phyloP scores from a whole-genome alignment of 2,329 filamentous ascomycete species.

The Periconia macrospinosa region DNA sequence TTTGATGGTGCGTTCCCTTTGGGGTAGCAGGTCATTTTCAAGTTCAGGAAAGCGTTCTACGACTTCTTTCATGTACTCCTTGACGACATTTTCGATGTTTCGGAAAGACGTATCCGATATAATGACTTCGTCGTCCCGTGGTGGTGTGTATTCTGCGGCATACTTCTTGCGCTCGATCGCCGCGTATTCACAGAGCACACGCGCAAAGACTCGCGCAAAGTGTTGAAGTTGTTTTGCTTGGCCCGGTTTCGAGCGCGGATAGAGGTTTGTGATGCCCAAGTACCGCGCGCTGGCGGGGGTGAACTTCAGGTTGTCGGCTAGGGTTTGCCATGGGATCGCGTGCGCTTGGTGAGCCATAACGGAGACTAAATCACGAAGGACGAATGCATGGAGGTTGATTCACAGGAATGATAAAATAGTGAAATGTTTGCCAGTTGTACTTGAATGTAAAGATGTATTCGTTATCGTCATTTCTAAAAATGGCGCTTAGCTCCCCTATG shows the following conservation, averaged over 20 bases:
- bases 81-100: conserved; percentile 5
- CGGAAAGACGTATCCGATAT: conserved; percentile 6
- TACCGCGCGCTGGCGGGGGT: conserved; percentile 9
- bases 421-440: no score
- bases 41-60: not conserved
- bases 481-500: not conserved
- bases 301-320: conserved; percentile 16
- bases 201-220: conserved; percentile 12
- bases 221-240: conserved; percentile 14
- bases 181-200: conserved; percentile 5
- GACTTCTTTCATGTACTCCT: conserved; percentile 1
- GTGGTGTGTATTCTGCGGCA: conserved; percentile 2
- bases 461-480: not conserved
- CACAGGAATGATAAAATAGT: no score
- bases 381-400: no score
- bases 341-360: conserved; percentile 18
- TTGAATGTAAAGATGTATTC: not conserved
- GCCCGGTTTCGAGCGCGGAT: conserved; percentile 10
- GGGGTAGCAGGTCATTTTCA: not conserved
- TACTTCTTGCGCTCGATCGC: conserved; percentile 9
- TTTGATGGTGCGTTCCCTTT: not conserved
- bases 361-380: not conserved
- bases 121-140: conserved; percentile 8
- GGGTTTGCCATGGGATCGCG: conserved; percentile 13
- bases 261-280: conserved; percentile 13